phyloP scores from a whole-genome alignment of 1,139 yeast species.

The Hansenula anomala region DNA sequence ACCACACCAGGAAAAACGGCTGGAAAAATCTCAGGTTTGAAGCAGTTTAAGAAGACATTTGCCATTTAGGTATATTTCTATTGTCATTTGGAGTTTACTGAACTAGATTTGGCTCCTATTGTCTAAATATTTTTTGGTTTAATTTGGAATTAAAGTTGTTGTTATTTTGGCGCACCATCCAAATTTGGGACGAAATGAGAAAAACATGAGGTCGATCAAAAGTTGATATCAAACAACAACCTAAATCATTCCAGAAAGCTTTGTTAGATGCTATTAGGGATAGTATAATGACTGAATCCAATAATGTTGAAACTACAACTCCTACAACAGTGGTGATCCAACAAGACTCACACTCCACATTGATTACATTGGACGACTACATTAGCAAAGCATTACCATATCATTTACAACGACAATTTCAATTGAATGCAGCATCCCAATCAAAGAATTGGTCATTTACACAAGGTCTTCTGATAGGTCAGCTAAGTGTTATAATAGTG shows the following conservation, averaged over 20 bases:
- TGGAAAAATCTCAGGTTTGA: neutral
- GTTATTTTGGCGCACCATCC: too few relatives aligned
- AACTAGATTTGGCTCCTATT: too few relatives aligned
- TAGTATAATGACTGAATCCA: neutral
- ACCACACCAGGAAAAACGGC: neutral
- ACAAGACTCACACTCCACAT: slow-evolving; percentile 20
- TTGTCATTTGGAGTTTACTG: too few relatives aligned
- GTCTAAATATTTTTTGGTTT: too few relatives aligned
- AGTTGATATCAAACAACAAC: too few relatives aligned
- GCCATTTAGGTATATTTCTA: too few relatives aligned
- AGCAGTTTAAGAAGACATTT: too few relatives aligned
- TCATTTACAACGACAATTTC: slow-evolving; percentile 28
- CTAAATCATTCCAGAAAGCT: too few relatives aligned
- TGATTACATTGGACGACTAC: slow-evolving; percentile 30
- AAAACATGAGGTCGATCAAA: too few relatives aligned
- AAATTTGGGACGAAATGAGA: too few relatives aligned
- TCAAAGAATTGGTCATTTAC: slow-evolving; percentile 55
- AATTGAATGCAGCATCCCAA: slow-evolving; percentile 12
- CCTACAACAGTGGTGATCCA: slow-evolving; percentile 19
- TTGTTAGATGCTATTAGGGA: too few relatives aligned
- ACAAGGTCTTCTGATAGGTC: slow-evolving; percentile 79
- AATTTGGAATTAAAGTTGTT: too few relatives aligned
- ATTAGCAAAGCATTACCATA: slow-evolving; percentile 27
- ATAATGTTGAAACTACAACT: neutral
- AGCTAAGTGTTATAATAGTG: slow-evolving; percentile 74